Conservation (phyloP, 2,329 filamentous ascomycete genomes). For the Epichloe uncinata region DNA sequence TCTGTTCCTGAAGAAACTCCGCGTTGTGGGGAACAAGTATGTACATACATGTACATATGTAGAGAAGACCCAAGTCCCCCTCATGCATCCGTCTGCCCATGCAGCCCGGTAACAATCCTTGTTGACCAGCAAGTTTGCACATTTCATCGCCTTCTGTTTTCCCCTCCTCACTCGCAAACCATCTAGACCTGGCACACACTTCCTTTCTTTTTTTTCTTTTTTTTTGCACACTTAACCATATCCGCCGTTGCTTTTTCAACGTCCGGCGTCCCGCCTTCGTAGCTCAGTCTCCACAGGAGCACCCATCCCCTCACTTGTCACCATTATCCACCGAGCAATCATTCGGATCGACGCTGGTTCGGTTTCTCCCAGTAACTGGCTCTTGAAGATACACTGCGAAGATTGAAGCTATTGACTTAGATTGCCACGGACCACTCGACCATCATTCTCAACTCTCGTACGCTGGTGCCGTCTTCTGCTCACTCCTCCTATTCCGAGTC, state of each 20-base stretch:
- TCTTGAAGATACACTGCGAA: not conserved
- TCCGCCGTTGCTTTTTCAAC: not conserved
- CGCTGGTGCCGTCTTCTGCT: not conserved
- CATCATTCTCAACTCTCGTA: not conserved
- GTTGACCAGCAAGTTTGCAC: not conserved
- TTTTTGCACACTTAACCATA: not conserved
- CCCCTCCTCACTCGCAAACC: not conserved
- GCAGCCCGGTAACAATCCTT: not conserved
- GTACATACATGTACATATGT: too few relatives aligned
- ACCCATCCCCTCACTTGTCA: not conserved
- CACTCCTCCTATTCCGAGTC: not conserved
- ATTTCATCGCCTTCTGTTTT: not conserved
- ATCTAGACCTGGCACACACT: not conserved
- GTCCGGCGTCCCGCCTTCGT: not conserved
- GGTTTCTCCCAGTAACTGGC: not conserved
- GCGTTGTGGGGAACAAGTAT: too few relatives aligned
- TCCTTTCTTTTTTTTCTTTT: not conserved
- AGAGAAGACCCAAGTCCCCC: too few relatives aligned
- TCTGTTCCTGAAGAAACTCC: too few relatives aligned
- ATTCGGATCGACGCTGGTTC: not conserved
- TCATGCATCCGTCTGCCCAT: not conserved
- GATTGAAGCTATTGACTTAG: not conserved
- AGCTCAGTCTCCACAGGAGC: conserved; percentile 1
- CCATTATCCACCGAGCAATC: not conserved
- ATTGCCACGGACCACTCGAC: not conserved